Evolutionary conservation across 2,329 filamentous ascomycete genomes (phyloP), one percentile per base, ranked within the genome.

Genomic region (Pleoardoris graminearum): DNA sequence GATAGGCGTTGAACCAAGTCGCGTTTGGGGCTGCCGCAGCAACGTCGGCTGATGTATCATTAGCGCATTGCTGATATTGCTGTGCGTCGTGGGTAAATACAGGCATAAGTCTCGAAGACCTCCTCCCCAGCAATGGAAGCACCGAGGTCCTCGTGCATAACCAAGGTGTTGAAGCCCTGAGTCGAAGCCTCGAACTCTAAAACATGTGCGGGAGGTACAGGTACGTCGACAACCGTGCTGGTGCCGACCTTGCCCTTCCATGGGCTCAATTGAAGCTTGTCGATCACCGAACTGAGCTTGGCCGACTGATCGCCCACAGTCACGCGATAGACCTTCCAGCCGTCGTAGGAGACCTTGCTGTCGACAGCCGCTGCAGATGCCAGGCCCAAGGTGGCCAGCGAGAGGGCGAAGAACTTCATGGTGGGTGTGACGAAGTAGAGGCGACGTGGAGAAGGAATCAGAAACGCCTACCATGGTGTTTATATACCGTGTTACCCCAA

Each of bases 91-190:
- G 53, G 48, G 29, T 61, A 54, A 44, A 12, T 68, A 72, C 69
- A 64, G 43, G 68, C 65, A 66, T 70, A 71, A 19, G 65, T 55
- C 33, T 59, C 50, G 50, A 69, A 69, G 3, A 53, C 52, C 11
- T 64, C 55, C 54, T 74, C 71, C 10, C 63, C 59, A 11, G 65
- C 54, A 44, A 74, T 72, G 7, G 70, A 69, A n/a, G 58, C 54
- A 25, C 71, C 71, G 50, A 74, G 65, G 17, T 74, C 63, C n/a
- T 71, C 64, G 49, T 73, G 70, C 67, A 74, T 72, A 36, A 73
- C 42, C 48, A 61, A 55, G 7, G 63, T 67, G 41, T 68, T 59
- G n/a, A 72, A 49, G 27, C 54, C 60, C 32, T 62, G 50, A 21
- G 63, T 64, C 25, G 63, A 60, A 35, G 60, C 46, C 38, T 69